These are phyloP conservation scores for Pezicula neosporulosa DNA, from an alignment of 2,329 filamentous ascomycete species.

Conservation along the genomic window DNA sequence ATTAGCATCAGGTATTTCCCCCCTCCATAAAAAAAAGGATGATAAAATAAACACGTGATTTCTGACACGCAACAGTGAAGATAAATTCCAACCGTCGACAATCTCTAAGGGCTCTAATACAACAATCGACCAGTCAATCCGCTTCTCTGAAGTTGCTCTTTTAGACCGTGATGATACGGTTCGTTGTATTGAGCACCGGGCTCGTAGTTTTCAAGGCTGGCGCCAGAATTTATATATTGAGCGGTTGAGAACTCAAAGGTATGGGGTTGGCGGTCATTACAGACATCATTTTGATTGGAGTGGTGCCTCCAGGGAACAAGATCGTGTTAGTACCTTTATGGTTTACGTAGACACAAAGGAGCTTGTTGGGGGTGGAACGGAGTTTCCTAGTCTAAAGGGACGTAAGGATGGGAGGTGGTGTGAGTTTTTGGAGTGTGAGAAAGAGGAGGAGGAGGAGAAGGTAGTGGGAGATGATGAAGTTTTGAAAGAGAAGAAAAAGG, in stretches of 20 bases:
- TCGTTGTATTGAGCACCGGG: constrained; percentile 56
- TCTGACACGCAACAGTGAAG: constrained; percentile 29
- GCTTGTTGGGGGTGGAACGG: constrained; percentile 53
- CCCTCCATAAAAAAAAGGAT: neutral
- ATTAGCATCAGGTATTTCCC: constrained; percentile 45
- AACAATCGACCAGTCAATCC: constrained; percentile 42
- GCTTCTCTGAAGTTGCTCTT: constrained; percentile 47
- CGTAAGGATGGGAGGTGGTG: constrained; percentile 47
- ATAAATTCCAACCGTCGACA: constrained; percentile 50
- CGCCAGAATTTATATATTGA: constrained; percentile 54
- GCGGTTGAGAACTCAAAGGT: constrained; percentile 57
- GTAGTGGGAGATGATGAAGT: constrained; percentile 18
- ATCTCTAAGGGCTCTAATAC: constrained; percentile 46
- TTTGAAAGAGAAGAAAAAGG: neutral
- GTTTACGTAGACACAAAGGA: constrained; percentile 48
- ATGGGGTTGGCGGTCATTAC: constrained; percentile 59
- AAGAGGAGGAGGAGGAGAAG: constrained; percentile 4
- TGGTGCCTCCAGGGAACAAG: constrained; percentile 33
- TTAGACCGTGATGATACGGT: constrained; percentile 44
- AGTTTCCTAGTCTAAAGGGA: constrained; percentile 50
- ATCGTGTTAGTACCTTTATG: constrained; percentile 56
- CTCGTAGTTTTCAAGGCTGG: constrained; percentile 58
- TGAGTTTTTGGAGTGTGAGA: constrained; percentile 50
- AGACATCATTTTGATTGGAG: constrained; percentile 57
- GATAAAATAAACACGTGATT: constrained; percentile 7